These are phyloP conservation scores for Eucalyptus dawsonii DNA, from an alignment of 345 rosid genomes.

Conservation along the genomic window DNA sequence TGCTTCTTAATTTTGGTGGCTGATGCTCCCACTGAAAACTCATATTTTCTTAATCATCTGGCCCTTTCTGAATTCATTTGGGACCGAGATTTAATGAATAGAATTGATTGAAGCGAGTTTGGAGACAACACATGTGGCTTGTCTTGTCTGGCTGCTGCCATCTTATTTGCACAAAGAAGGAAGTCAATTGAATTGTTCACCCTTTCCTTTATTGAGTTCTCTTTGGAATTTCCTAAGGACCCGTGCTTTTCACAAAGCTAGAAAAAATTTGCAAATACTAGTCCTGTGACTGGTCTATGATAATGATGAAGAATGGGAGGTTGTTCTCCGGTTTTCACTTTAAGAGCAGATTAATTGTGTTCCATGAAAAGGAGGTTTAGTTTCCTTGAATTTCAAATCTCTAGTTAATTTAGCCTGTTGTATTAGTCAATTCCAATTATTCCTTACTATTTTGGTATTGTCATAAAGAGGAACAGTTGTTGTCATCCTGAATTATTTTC, in stretches of 20 bases:
- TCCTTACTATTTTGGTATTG: not conserved
- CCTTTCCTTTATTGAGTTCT: not conserved
- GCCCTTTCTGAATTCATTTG: not conserved
- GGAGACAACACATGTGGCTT: not conserved
- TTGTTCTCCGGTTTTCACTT: not conserved
- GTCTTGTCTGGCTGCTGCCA: not conserved
- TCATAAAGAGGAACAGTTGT: not conserved
- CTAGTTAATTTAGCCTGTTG: not conserved
- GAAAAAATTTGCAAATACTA: not conserved
- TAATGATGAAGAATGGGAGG: not conserved
- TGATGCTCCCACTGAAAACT: not conserved
- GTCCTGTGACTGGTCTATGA: not conserved
- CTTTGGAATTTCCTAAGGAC: not conserved
- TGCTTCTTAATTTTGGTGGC: not conserved
- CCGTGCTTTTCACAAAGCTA: not conserved
- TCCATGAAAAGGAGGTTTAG: not conserved
- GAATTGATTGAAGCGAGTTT: not conserved
- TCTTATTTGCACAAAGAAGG: not conserved
- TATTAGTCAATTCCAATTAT: not conserved
- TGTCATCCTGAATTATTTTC: not conserved
- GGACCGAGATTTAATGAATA: not conserved
- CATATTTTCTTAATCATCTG: not conserved
- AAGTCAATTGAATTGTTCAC: not conserved
- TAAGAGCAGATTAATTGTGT: not conserved
- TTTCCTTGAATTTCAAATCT: not conserved